Conservation (phyloP, 2,329 filamentous ascomycete genomes). For the Aspergillus hiratsukae region DNA sequence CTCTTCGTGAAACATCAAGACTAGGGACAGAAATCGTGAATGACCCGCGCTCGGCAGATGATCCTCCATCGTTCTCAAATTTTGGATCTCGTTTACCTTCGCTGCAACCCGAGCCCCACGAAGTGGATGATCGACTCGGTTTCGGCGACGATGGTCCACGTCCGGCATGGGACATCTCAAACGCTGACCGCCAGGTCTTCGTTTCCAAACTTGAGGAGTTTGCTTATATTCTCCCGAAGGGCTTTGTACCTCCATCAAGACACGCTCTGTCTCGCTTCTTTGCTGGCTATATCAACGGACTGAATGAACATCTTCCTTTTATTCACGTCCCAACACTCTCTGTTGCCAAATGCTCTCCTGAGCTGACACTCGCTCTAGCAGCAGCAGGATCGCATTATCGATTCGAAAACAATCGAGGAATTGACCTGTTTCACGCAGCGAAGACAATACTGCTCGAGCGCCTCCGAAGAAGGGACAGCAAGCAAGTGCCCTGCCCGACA, state of each 20-base stretch:
- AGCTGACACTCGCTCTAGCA: slow-evolving; percentile 49
- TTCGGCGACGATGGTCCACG: slow-evolving; percentile 40
- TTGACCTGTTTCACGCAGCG: slow-evolving; percentile 55
- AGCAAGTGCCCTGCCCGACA: slow-evolving; percentile 37
- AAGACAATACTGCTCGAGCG: slow-evolving; percentile 52
- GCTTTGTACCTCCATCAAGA: slow-evolving; percentile 46
- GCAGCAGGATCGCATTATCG: slow-evolving; percentile 48
- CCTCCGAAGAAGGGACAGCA: slow-evolving; percentile 48
- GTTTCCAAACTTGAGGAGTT: slow-evolving; percentile 44
- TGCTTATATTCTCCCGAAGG: slow-evolving; percentile 42
- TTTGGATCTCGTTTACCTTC: slow-evolving; percentile 47
- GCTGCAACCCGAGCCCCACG: slow-evolving; percentile 43
- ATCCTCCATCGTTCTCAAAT: slow-evolving; percentile 44
- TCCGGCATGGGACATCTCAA: slow-evolving; percentile 45
- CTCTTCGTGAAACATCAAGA: slow-evolving; percentile 30
- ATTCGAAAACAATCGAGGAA: slow-evolving; percentile 48
- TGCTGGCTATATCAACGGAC: slow-evolving; percentile 49
- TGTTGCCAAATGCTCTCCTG: slow-evolving; percentile 42
- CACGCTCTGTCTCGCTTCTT: slow-evolving; percentile 47
- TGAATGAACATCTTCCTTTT: slow-evolving; percentile 50
- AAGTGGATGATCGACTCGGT: slow-evolving; percentile 41
- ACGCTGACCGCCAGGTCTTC: slow-evolving; percentile 43
- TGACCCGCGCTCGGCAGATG: slow-evolving; percentile 37
- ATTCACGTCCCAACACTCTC: slow-evolving; percentile 48
- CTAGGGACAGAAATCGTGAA: slow-evolving; percentile 37